Percentiles rank a stretch among this genome's conserved stretches.
Conservation (phyloP, 2,329 filamentous ascomycete species). For the Alternaria sp. region DNA sequence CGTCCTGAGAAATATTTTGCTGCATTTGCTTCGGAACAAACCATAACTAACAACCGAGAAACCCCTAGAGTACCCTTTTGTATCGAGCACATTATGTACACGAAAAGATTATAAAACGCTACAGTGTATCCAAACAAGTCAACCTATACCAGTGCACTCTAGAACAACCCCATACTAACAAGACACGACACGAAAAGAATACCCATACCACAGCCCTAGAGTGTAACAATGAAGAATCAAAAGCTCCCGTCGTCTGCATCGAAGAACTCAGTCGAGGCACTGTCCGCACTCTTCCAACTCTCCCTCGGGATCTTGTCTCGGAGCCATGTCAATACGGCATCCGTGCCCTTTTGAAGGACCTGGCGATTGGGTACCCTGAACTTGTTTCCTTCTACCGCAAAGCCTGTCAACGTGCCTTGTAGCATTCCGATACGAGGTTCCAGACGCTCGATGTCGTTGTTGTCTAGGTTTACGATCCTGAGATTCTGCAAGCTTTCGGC, state of each 20-base stretch:
- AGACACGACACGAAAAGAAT: background rate
- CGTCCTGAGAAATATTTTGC: background rate
- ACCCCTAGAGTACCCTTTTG: constrained; percentile 1
- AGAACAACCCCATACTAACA: background rate
- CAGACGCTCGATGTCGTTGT: constrained; percentile 84
- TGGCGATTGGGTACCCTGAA: constrained; percentile 89
- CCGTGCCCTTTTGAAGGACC: constrained; percentile 85
- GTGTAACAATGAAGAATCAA: constrained; percentile 8
- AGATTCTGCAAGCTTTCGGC: constrained; percentile 78
- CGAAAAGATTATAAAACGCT: constrained; percentile 16
- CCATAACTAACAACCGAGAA: background rate
- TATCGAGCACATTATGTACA: constrained; percentile 9
- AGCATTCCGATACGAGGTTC: constrained; percentile 83
- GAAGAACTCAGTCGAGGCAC: constrained; percentile 35
- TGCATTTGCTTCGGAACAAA: background rate
- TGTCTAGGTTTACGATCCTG: constrained; percentile 77
- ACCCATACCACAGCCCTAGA: background rate
- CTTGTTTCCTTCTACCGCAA: constrained; percentile 84
- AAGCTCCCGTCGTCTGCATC: constrained; percentile 26
- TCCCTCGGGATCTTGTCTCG: constrained; percentile 72
- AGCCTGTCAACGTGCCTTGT: constrained; percentile 68
- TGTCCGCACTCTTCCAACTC: constrained; percentile 30
- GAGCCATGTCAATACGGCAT: constrained; percentile 82
- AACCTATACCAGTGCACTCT: background rate
- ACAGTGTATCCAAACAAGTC: constrained; percentile 1